Base-by-base conservation (phyloP, 768 basidiomycete genomes). In the Hortiboletus campestris region DNA sequence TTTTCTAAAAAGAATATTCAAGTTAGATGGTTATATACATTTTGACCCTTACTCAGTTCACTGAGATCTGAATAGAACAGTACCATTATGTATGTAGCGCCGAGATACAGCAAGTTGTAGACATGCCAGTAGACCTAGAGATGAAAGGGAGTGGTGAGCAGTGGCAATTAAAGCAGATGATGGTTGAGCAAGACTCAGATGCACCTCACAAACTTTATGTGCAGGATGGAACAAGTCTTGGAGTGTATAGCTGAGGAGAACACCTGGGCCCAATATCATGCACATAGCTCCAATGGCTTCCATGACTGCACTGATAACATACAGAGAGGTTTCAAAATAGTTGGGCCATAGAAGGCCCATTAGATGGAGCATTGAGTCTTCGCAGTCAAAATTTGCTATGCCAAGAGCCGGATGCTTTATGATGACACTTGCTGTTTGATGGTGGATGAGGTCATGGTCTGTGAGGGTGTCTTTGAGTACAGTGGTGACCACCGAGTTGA, bases 321-420 rank as follows among this genome's bases (percentile, higher is more conserved):
- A 97, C 6, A 97, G 97, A 13, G 89, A 93, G 2, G 95, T 96
- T 77, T 98, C 96, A 72, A 98, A 98, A 73, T 94, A 95, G 70
- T 98, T 98, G 2, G 97, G 97, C 95, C 95, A 98, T 14, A 98
- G 91, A 28, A 99, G 83, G 70, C 98, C 98, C 88, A 98, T 92
- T 46, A 98, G 75, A 67, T 99, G 97, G 49, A 94, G 81, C 85
- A 98, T 91, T 12, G 96, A 96, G 73, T 99, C 97, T 74, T 99
- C 97, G 64, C 94, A 95, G 1, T 96, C 96, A 25, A 98, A 82
- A 44, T 96, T 96, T 1, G 97, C 95, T 8, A 97, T 94, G 41
- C 97, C 97, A 31, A 98, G 83, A 5, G 97, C 94, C 43, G 98
- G 76, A 70, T 99, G 97, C 77, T 98, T 98, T 66, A 99, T 96